Evolutionary conservation across 768 basidiomycete genomes (phyloP), one percentile per base, ranked within the genome.

Genomic region (Boletus rufocinnamomeus): DNA sequence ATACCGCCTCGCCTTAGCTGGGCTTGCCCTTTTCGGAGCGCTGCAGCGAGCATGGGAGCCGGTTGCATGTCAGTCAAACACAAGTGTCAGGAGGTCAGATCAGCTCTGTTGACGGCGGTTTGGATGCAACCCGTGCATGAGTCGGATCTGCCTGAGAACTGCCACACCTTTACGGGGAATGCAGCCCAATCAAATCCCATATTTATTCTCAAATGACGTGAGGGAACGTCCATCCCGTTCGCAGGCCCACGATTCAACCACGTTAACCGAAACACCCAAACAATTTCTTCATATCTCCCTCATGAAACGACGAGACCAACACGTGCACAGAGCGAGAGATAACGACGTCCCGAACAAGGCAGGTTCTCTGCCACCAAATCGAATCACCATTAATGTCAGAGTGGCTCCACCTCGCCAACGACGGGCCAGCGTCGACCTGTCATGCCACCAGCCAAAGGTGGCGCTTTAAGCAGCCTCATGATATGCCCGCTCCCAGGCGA

Each of bases 61-160:
- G 61, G 58, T 58, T 54, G 60, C 47, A 61, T 61, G 58, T 59
- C 68, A 58, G 50, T 17, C 25, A 63, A 57, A 60, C 57, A 66
- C 52, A 50, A 63, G 67, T 58, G 56, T 58, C 60, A 59, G 63
- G 30, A 47, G 54, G 56, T 11, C 59, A 51, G 54, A 63, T 63
- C 49, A 49, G 21, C 38, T 64, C 41, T 65, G 53, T 56, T 65
- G 63, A 48, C 58, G 64, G 58, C 8, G 57, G 54, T 54, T 57
- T 55, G 60, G 41, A 52, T 10, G 43, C 38, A 64, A 49, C 41
- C 49, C 38, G 47, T 56, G 58, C 48, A 58, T 17, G 43, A 63
- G 61, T 67, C 69, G 70, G 69, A 70, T 70, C 69, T 70, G 63
- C 58, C 65, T 72, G 70, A 72, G 68, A 69, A 69, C 46, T 54